phyloP scores from a whole-genome alignment of 345 rosid genomes.

The Carallia pectinifolia region DNA sequence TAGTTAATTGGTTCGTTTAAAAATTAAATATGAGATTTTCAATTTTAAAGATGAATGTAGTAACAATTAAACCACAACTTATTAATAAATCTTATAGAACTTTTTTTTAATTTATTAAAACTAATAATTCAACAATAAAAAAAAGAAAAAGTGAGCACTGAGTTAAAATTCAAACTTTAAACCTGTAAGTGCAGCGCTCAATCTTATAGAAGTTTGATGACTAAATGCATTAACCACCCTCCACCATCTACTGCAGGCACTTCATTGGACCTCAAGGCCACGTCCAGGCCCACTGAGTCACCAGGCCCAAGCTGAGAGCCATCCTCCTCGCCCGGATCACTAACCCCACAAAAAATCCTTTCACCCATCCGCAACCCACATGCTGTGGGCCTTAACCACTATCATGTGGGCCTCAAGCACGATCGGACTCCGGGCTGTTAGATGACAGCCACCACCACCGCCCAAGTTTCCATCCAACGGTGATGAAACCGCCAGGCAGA shows the following conservation, averaged over 20 bases:
- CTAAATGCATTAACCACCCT: constrained; percentile 10
- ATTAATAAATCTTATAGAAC: too few species aligned
- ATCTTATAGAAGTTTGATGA: too few species aligned
- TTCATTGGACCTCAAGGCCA: constrained; percentile 35
- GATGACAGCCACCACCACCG: constrained; percentile 29
- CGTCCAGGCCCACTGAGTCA: constrained; percentile 32
- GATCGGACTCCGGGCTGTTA: constrained; percentile 27
- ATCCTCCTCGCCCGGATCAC: constrained; percentile 48
- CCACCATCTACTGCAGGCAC: constrained; percentile 5
- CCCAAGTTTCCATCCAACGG: constrained; percentile 12
- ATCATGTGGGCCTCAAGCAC: constrained; percentile 50
- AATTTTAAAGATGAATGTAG: too few species aligned
- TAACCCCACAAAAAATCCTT: constrained; percentile 51
- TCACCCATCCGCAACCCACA: constrained; percentile 62
- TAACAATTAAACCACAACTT: too few species aligned
- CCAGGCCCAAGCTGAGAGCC: constrained; percentile 32
- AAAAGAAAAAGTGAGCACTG: too few species aligned
- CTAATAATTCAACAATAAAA: too few species aligned
- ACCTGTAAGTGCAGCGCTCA: too few species aligned
- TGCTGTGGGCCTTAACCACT: constrained; percentile 52
- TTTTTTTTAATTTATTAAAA: too few species aligned
- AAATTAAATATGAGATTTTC: too few species aligned
- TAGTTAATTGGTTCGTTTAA: too few species aligned
- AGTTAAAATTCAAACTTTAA: too few species aligned
- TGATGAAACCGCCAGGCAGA: constrained; percentile 30